Percentiles rank a stretch among this genome's conserved stretches.
phyloP scores from a whole-genome alignment of 1,284 basidiomycete genomes.

The Volvariella surrecta region DNA sequence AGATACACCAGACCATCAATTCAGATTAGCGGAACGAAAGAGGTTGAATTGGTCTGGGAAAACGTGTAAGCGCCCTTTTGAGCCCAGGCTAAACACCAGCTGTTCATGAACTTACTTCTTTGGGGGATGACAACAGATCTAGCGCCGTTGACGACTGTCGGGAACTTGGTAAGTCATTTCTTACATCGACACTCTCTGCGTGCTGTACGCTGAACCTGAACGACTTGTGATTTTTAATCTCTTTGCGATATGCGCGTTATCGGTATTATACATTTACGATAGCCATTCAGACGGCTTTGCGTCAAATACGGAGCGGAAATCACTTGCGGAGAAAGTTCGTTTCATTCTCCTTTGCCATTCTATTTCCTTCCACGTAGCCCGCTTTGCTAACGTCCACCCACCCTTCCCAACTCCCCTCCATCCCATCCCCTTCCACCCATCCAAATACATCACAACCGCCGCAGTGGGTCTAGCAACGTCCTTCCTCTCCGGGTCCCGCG shows the following conservation, averaged over 20 bases:
- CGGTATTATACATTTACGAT: conserved; percentile 1
- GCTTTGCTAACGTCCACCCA: too few relatives aligned
- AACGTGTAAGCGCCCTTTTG: conserved; percentile 51
- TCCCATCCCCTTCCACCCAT: too few relatives aligned
- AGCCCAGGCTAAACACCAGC: not conserved
- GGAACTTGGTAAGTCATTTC: conserved; percentile 74
- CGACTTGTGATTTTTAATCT: too few relatives aligned
- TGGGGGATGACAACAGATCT: conserved; percentile 50
- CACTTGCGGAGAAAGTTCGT: conserved; percentile 85
- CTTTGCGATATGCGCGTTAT: too few relatives aligned
- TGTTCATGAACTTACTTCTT: not conserved
- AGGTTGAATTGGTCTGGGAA: conserved; percentile 82
- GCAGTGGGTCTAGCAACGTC: conserved; percentile 81
- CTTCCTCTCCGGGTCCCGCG: conserved; percentile 74
- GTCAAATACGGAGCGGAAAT: conserved; percentile 87
- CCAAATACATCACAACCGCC: not conserved
- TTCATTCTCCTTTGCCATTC: too few relatives aligned
- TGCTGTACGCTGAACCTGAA: too few relatives aligned
- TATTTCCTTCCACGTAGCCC: not conserved
- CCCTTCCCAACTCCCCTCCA: too few relatives aligned
- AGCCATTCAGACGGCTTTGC: conserved; percentile 93
- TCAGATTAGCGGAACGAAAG: conserved; percentile 79
- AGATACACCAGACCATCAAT: conserved; percentile 59
- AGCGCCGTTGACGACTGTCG: conserved; percentile 92
- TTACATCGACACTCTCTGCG: too few relatives aligned